These are phyloP conservation scores for Rhodotorula mucilaginosa DNA, from an alignment of 1,284 basidiomycete species.

Conservation along the genomic window DNA sequence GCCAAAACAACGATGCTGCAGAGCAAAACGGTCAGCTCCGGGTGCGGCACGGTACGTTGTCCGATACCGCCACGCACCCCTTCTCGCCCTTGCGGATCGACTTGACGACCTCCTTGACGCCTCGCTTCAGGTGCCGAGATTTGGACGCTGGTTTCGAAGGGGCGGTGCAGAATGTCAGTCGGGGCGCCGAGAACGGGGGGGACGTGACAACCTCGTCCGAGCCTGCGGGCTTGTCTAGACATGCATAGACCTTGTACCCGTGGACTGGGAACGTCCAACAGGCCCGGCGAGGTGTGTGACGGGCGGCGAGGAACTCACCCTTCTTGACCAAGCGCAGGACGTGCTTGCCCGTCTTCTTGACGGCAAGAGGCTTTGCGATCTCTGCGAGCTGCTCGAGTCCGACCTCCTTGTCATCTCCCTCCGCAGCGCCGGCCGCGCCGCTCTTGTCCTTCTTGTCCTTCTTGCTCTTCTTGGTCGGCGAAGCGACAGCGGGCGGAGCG, in stretches of 20 bases:
- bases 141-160: constrained; percentile 66
- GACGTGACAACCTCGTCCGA: background rate
- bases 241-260: background rate
- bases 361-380: constrained; percentile 78
- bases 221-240: background rate
- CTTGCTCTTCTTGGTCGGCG: constrained; percentile 42
- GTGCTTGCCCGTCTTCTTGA: constrained; percentile 87
- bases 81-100: constrained; percentile 92
- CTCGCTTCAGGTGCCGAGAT: constrained; percentile 84
- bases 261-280: background rate
- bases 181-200: background rate
- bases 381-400: constrained; percentile 79
- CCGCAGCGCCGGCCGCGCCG: constrained; percentile 49
- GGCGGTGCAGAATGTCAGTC: background rate
- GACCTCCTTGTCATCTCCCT: constrained; percentile 60
- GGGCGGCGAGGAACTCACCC: constrained; percentile 55
- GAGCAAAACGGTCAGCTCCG: background rate
- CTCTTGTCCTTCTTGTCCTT: constrained; percentile 44
- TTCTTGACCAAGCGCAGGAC: constrained; percentile 89
- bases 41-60: background rate
- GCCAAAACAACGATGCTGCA: constrained; percentile 82
- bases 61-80: constrained; percentile 60
- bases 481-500: constrained; percentile 2
- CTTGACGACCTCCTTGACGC: constrained; percentile 95
- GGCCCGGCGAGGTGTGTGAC: no score